These are phyloP conservation scores for Collybiopsis luxurians DNA, from an alignment of 768 basidiomycete species.

Conservation along the genomic window DNA sequence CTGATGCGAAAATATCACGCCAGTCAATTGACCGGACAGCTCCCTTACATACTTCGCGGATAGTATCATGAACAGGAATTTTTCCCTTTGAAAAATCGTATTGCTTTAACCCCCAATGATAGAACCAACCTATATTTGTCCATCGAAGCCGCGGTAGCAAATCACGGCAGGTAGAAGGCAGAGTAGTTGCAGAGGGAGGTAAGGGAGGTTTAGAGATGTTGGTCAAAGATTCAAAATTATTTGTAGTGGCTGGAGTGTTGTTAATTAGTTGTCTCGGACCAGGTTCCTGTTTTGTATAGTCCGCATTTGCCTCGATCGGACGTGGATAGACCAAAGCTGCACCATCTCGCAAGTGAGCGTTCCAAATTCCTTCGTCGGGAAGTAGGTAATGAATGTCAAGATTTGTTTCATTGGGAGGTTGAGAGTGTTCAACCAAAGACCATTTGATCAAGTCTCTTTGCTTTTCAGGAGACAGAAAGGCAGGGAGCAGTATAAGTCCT, in stretches of 20 bases:
- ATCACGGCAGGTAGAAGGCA: slow-evolving; percentile 44
- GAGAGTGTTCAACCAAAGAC: slow-evolving; percentile 75
- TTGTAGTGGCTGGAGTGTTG: slow-evolving; percentile 64
- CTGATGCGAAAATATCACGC: slow-evolving; percentile 53
- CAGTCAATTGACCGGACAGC: slow-evolving; percentile 70
- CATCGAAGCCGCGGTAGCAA: slow-evolving; percentile 82
- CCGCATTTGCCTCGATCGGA: slow-evolving; percentile 25
- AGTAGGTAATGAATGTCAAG: slow-evolving; percentile 84
- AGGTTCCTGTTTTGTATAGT: slow-evolving; percentile 17
- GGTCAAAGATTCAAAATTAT: slow-evolving; percentile 51
- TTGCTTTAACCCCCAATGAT: slow-evolving; percentile 96
- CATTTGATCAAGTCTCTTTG: slow-evolving; percentile 72
- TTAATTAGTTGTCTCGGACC: slow-evolving; percentile 69
- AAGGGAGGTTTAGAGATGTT: slow-evolving; percentile 58
- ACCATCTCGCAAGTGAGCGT: slow-evolving; percentile 41
- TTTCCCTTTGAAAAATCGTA: slow-evolving; percentile 83
- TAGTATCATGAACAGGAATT: slow-evolving; percentile 54
- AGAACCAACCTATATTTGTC: slow-evolving; percentile 95
- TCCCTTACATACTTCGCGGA: slow-evolving; percentile 57
- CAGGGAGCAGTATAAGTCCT: slow-evolving; percentile 87
- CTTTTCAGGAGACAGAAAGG: slow-evolving; percentile 55
- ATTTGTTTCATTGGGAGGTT: slow-evolving; percentile 82
- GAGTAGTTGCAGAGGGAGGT: slow-evolving; percentile 61
- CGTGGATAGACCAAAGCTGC: slow-evolving; percentile 44
- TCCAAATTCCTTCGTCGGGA: slow-evolving; percentile 79